Base-by-base conservation (phyloP, 2,329 filamentous ascomycete species). In the Trichoderma sp. region DNA sequence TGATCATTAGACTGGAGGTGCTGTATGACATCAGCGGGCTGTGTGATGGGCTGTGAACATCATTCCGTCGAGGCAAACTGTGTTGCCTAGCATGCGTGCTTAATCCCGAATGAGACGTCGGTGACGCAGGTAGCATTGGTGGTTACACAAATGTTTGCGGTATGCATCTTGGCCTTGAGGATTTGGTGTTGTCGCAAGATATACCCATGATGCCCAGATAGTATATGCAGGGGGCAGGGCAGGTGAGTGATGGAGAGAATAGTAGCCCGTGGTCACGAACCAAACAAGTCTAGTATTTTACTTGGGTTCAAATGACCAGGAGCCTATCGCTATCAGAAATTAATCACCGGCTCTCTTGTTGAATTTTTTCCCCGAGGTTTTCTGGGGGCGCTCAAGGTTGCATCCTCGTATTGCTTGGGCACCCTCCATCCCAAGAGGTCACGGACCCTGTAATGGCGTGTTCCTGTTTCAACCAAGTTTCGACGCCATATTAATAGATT, bases 401-500 rank as follows among this genome's bases (percentile, higher is more conserved):
- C 35, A 72, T 56, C 41, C 69, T 72, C 60, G 59, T 65, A 65
- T 72, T 64, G 59, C 56, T 50, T 64, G 38, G 41, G 69, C 69
- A 72, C 38, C 68, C 33, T 35, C 50, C 56, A 24, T 63, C 56
- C 68, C 35, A 45, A 62, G 56, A 63, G 67, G 27, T 45, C 69
- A 27, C 62, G 38, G 35, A 60, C 69, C 69, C 69, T 53, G 53
- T 9, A 45, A 65, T 64, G 69, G 69, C 69, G 69, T 65, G 69
- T 56, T 72, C 14, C 53, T 33, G 69, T 64, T 64, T 72, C 69
- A 72, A 72, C 59, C 60, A 38, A 71, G 59, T 72, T 71, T 71
- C 68, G 69, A 56, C 60, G 41, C 31, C 69, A 71, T 50, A 31
- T 21, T 27, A 33, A 33, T 63, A 45, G 33, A 63, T 71, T 63